Conservation (phyloP, 129 eudicot species). For the Daucus carota region DH1_v3.0 NC_030381.2:24983501-24984000, state of each 20-base stretch:
- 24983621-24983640: constrained; percentile 55
- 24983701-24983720: constrained; percentile 18
- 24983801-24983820: constrained; percentile 71
- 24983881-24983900: constrained; percentile 72
- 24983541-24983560: constrained; percentile 55
- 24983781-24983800: constrained; percentile 64
- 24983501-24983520: constrained; percentile 53
- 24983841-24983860: constrained; percentile 75
- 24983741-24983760: background rate
- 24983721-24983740: constrained; percentile 10
- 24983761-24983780: constrained; percentile 33
- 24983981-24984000: background rate
- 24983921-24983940: constrained; percentile 82
- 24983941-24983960: constrained; percentile 12
- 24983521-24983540: constrained; percentile 73
- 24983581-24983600: constrained; percentile 27
- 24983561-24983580: constrained; percentile 65
- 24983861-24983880: constrained; percentile 80
- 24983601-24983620: constrained; percentile 32
- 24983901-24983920: constrained; percentile 81
- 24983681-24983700: constrained; percentile 59
- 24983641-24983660: constrained; percentile 77
- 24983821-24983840: constrained; percentile 72
- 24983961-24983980: background rate
- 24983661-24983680: constrained; percentile 63